Evolutionary conservation across 1,139 yeast species (phyloP).

Genomic region (Candida freyschussii): DNA sequence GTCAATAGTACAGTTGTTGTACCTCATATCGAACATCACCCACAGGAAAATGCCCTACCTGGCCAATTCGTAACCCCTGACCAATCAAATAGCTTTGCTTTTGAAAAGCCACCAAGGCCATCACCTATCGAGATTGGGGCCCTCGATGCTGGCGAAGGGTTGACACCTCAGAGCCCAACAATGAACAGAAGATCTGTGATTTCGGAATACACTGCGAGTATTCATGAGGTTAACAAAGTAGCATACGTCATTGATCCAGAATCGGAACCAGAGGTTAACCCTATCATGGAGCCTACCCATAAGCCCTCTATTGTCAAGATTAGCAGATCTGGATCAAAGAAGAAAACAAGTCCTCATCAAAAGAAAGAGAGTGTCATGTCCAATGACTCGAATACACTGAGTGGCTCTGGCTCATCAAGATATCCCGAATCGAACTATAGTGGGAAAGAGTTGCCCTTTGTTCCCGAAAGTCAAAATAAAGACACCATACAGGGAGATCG

Average conservation of each 20-base stretch:
- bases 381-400: constrained; percentile 4
- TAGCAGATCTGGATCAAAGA: constrained; percentile 12
- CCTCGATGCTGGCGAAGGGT: neutral
- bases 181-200: constrained; percentile 36
- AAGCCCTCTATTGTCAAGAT: constrained; percentile 21
- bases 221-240: constrained; percentile 41
- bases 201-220: constrained; percentile 42
- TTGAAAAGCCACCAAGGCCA: constrained; percentile 1
- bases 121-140: neutral
- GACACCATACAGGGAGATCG: constrained; percentile 8
- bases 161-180: constrained; percentile 3
- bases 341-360: constrained; percentile 3
- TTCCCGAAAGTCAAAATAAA: constrained; percentile 2
- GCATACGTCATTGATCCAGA: constrained; percentile 31
- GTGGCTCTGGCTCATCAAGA: constrained; percentile 12
- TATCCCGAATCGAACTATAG: constrained; percentile 13
- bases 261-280: constrained; percentile 11
- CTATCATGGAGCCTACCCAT: neutral
- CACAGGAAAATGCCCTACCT: neutral
- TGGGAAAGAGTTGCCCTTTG: constrained; percentile 7
- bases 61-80: too few relatives aligned
- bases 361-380: constrained; percentile 9
- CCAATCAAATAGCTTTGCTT: too few relatives aligned
- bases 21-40: neutral
- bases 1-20: neutral